phyloP scores from a whole-genome alignment of 2,329 filamentous ascomycete species.

The Laburnicola sp. region DNA sequence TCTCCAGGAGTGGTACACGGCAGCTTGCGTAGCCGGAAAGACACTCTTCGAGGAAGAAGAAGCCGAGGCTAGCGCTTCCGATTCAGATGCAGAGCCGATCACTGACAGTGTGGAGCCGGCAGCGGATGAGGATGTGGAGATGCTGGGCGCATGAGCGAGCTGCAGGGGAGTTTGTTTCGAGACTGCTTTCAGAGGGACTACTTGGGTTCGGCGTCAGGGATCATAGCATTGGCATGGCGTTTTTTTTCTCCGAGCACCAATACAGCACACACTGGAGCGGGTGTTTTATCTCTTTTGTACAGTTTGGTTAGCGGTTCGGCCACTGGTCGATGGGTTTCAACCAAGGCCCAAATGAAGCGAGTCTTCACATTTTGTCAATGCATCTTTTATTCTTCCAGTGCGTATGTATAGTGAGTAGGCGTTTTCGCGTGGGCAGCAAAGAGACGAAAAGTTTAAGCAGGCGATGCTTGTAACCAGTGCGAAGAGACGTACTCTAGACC shows the following conservation, averaged over 20 bases:
- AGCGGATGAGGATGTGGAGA: constrained; percentile 35
- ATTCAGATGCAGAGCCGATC: constrained; percentile 6
- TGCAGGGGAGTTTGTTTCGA: neutral
- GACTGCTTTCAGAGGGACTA: neutral
- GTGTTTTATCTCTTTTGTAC: neutral
- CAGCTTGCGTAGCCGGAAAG: constrained; percentile 46
- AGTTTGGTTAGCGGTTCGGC: neutral
- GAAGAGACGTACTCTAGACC: too few species aligned
- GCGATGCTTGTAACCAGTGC: too few species aligned
- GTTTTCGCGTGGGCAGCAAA: too few species aligned
- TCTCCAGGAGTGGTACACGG: constrained; percentile 69
- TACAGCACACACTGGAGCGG: neutral
- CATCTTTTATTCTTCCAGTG: too few species aligned
- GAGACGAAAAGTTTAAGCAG: too few species aligned
- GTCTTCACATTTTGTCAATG: neutral
- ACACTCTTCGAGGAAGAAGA: constrained; percentile 29
- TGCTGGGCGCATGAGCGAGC: constrained; percentile 32
- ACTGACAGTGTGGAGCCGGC: constrained; percentile 10
- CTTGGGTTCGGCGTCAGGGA: constrained; percentile 1
- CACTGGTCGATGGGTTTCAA: neutral
- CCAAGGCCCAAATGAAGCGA: neutral
- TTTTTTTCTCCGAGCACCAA: neutral
- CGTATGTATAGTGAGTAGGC: too few species aligned
- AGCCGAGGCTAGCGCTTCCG: constrained; percentile 3
- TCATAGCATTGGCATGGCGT: constrained; percentile 6